A percentile compares a stretch with the other conserved stretches of the same genome.
Evolutionary conservation across 768 basidiomycete genomes (phyloP).

Genomic region (Cystofilobasidium capitatum): DNA sequence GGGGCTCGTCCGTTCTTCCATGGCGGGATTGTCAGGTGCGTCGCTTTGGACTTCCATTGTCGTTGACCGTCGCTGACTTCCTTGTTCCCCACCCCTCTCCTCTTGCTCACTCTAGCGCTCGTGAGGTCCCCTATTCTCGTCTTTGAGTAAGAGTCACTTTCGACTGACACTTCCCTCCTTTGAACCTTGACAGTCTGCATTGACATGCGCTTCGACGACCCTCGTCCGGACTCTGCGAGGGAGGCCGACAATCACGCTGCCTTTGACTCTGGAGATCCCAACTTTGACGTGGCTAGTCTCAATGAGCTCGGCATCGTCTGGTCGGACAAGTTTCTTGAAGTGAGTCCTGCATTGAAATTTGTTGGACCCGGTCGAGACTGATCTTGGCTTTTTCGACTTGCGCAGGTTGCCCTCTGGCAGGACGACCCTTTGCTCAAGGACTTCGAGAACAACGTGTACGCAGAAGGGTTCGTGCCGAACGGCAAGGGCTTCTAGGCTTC

Average conservation of each 20-base stretch:
- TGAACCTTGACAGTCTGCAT: too few species aligned
- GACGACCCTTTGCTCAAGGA: not conserved
- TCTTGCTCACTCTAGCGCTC: too few species aligned
- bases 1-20: not conserved
- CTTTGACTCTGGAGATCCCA: not conserved
- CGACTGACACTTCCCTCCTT: too few species aligned
- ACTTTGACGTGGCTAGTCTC: not conserved
- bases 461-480: not conserved
- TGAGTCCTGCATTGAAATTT: not conserved
- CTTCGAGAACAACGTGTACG: not conserved
- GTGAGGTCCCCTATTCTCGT: too few species aligned
- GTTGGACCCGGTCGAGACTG: not conserved
- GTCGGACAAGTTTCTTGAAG: not conserved
- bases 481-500: conserved; percentile 1
- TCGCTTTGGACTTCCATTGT: too few species aligned
- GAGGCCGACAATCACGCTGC: not conserved
- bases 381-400: not conserved
- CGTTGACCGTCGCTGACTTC: too few species aligned
- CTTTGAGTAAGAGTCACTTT: too few species aligned
- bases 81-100: too few species aligned
- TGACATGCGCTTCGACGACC: not conserved
- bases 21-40: not conserved
- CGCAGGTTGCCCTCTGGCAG: not conserved
- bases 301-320: not conserved
- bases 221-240: not conserved